Conservation (phyloP, 1,284 basidiomycete species). For the Malassezia restricta region DNA sequence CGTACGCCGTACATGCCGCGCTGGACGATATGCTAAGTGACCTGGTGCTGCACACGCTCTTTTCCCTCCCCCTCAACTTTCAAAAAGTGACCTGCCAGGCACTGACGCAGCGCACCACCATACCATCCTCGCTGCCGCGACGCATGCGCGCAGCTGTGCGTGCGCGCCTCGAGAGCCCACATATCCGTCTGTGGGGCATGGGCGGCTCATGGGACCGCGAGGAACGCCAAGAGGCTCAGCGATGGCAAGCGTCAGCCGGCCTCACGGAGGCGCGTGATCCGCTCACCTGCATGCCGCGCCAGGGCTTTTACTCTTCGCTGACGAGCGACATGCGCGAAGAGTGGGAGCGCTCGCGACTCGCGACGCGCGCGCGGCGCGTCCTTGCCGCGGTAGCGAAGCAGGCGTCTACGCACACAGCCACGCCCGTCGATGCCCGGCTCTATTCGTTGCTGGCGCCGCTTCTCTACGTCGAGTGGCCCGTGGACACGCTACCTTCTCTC, state of each 20-base stretch:
- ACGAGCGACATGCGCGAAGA: constrained; percentile 5
- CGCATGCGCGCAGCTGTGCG: constrained; percentile 28
- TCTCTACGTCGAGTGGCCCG: constrained; percentile 15
- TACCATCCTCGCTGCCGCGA: constrained; percentile 21
- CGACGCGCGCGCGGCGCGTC: constrained; percentile 13
- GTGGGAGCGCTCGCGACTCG: constrained; percentile 17
- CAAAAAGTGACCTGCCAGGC: constrained; percentile 22
- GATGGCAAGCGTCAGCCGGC: constrained; percentile 21
- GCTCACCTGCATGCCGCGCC: constrained; percentile 1
- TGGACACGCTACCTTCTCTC: constrained; percentile 16
- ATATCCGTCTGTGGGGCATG: constrained; percentile 21
- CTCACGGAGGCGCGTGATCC: constrained; percentile 17
- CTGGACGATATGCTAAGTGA: constrained; percentile 28
- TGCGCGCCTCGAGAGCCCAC: constrained; percentile 19
- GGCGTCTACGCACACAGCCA: constrained; percentile 2
- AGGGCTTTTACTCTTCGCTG: not conserved
- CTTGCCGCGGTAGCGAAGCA: constrained; percentile 15
- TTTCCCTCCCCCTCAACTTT: constrained; percentile 28
- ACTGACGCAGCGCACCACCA: constrained; percentile 1
- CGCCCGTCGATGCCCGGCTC: constrained; percentile 20
- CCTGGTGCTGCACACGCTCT: constrained; percentile 29
- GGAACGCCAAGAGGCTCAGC: constrained; percentile 16
- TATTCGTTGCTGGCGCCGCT: constrained; percentile 28
- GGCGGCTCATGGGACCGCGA: constrained; percentile 22
- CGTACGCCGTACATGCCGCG: constrained; percentile 20